Evolutionary conservation across 2,329 filamentous ascomycete genomes (phyloP).

Genomic region (Aspergillus japonicus): DNA sequence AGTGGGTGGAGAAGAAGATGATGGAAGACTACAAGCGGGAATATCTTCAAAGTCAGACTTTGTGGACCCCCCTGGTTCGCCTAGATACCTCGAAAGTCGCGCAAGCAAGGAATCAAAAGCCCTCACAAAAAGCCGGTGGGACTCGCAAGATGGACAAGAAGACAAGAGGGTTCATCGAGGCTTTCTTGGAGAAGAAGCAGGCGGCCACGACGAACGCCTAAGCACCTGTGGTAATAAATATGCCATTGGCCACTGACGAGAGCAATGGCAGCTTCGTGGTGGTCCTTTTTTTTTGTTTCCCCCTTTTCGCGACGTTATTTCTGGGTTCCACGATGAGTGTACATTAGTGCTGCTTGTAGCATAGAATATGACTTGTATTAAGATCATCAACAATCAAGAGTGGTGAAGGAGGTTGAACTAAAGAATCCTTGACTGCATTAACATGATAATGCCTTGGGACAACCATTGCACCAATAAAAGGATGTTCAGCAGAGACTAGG

Average conservation of each 20-base stretch:
- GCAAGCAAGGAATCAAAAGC: too few species aligned
- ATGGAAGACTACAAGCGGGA: conserved; percentile 54
- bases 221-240: neutral
- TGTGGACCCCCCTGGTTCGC: conserved; percentile 48
- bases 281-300: conserved; percentile 6
- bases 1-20: conserved; percentile 67
- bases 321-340: conserved; percentile 10
- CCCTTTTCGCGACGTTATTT: neutral
- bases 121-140: conserved; percentile 31
- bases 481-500: neutral
- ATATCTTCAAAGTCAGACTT: conserved; percentile 44
- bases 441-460: neutral
- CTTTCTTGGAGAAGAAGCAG: conserved; percentile 31
- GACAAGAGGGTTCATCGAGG: conserved; percentile 38
- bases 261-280: neutral
- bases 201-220: conserved; percentile 16
- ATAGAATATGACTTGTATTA: conserved; percentile 26
- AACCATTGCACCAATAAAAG: neutral
- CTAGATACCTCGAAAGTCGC: too few species aligned
- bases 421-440: neutral
- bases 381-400: conserved; percentile 3
- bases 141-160: conserved; percentile 35
- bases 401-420: neutral
- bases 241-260: conserved; percentile 7
- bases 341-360: conserved; percentile 26